Conservation (phyloP, 2,329 filamentous ascomycete species). For the Aureobasidium namibiae region DNA sequence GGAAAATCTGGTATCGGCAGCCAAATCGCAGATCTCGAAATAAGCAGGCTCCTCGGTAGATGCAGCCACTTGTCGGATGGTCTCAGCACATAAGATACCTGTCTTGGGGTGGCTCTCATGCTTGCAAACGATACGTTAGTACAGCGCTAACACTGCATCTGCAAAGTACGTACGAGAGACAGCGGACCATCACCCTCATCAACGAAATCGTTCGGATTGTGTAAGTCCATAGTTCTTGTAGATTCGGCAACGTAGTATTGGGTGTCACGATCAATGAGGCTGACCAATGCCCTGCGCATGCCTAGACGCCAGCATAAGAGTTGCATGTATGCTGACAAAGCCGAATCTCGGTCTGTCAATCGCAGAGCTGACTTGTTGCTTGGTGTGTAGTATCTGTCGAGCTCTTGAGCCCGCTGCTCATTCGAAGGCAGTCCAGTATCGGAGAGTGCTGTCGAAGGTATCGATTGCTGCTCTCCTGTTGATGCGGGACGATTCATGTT, state of each 20-base stretch:
- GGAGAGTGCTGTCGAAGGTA: neutral
- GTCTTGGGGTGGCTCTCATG: constrained; percentile 51
- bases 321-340: constrained; percentile 40
- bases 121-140: neutral
- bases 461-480: neutral
- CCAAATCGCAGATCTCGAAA: constrained; percentile 27
- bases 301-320: constrained; percentile 41
- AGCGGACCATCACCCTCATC: constrained; percentile 20
- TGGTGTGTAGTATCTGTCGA: constrained; percentile 21
- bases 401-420: constrained; percentile 20
- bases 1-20: constrained; percentile 23
- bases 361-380: constrained; percentile 1
- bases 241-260: constrained; percentile 47
- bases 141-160: neutral
- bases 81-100: constrained; percentile 48
- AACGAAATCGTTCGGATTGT: constrained; percentile 17
- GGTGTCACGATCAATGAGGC: constrained; percentile 39
- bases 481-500: neutral
- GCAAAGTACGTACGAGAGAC: constrained; percentile 25
- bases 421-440: neutral
- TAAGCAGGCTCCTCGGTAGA: constrained; percentile 26
- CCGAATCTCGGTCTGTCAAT: constrained; percentile 24
- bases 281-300: constrained; percentile 42
- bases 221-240: constrained; percentile 38
- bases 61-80: constrained; percentile 30